Conservation (phyloP, 139 green algal species). For the Klebsormidium nitens region DNA sequence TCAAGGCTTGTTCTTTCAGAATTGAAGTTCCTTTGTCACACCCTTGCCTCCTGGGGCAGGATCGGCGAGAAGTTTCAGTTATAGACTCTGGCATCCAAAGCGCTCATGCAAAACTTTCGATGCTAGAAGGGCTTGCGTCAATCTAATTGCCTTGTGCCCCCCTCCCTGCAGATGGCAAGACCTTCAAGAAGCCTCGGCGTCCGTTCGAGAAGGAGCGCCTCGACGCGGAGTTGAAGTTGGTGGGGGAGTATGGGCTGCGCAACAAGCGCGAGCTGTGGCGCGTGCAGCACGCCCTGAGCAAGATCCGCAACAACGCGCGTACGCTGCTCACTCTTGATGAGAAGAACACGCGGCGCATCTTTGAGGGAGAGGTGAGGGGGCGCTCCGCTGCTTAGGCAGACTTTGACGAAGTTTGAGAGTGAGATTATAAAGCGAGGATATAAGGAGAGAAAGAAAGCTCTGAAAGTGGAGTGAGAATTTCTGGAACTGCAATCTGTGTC, state of each 20-base stretch:
- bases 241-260: slow-evolving; percentile 97
- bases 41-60: neutral
- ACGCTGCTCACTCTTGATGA: slow-evolving; percentile 94
- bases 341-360: slow-evolving; percentile 91
- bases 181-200: slow-evolving; percentile 97
- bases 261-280: slow-evolving; percentile 99
- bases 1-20: neutral
- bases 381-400: slow-evolving; percentile 81
- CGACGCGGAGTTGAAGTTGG: slow-evolving; percentile 97
- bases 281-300: slow-evolving; percentile 82
- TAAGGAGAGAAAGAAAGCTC: no score
- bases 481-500: no score
- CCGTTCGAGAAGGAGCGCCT: slow-evolving; percentile 99
- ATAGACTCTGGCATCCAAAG: neutral
- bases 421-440: no score
- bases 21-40: slow-evolving; percentile 8
- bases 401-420: no score
- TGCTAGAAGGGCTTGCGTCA: neutral
- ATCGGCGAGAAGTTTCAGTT: neutral
- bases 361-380: slow-evolving; percentile 98
- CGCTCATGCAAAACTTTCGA: neutral
- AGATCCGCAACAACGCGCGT: slow-evolving; percentile 88
- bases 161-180: slow-evolving; percentile 77
- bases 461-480: no score
- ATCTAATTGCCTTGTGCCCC: slow-evolving; percentile 2